Conservation (phyloP, 73 alveolate species). For the Paramecium primaurelia region DNA sequence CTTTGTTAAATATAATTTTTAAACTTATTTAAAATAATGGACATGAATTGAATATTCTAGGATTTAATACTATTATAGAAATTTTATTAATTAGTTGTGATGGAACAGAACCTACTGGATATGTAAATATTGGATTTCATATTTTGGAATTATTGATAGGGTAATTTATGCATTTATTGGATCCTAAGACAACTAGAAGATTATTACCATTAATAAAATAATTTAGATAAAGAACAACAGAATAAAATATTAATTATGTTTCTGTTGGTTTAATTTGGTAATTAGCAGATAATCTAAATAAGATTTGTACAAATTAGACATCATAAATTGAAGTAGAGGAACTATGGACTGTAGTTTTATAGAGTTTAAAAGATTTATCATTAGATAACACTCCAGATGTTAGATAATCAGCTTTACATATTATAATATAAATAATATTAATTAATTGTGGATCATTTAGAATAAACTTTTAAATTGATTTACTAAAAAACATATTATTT, state of each 20-base stretch:
- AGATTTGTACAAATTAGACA: not conserved
- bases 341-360: constrained; percentile 24
- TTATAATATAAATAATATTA: not conserved
- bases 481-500: not conserved
- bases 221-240: constrained; percentile 42
- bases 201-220: not conserved
- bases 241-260: constrained; percentile 30
- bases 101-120: constrained; percentile 33
- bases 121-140: constrained; percentile 42
- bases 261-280: constrained; percentile 31
- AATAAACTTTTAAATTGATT: not conserved
- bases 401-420: constrained; percentile 37
- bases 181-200: not conserved
- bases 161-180: constrained; percentile 1
- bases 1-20: constrained; percentile 16
- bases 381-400: constrained; percentile 19
- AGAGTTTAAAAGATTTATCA: constrained; percentile 4
- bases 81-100: not conserved
- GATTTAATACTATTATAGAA: constrained; percentile 17
- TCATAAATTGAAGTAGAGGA: not conserved
- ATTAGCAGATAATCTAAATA: constrained; percentile 37
- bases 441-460: constrained; percentile 1
- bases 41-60: constrained; percentile 17
- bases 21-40: constrained; percentile 7
- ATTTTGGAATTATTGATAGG: constrained; percentile 27